Percentiles rank a stretch among this genome's conserved stretches.
These are phyloP conservation scores for Alternaria sp. DNA, from an alignment of 2,329 filamentous ascomycete genomes.

Conservation along the genomic window DNA sequence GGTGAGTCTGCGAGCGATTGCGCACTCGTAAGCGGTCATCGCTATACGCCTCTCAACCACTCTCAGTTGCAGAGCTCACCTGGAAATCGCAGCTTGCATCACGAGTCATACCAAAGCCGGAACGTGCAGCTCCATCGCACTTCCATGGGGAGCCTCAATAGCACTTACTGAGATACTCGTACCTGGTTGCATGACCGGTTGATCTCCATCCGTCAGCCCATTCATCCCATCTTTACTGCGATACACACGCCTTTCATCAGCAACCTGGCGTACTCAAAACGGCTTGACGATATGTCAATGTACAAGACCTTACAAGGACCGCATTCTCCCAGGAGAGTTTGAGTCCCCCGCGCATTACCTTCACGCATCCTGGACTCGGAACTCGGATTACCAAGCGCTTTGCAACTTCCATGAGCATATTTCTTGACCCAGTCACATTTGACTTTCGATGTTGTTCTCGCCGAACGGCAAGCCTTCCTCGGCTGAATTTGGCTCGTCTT, in stretches of 20 bases:
- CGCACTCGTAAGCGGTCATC: conserved; percentile 53
- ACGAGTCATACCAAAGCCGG: conserved; percentile 13
- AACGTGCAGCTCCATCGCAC: conserved; percentile 16
- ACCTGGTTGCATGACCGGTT: not conserved
- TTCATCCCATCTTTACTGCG: not conserved
- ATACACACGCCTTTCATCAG: not conserved
- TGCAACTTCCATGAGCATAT: not conserved
- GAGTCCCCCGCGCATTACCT: not conserved
- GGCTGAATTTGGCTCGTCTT: not conserved
- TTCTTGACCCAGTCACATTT: not conserved
- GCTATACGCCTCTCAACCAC: conserved; percentile 45
- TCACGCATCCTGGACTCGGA: not conserved
- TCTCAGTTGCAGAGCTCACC: conserved; percentile 26
- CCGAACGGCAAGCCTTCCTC: not conserved
- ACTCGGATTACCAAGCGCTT: not conserved
- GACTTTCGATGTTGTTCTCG: not conserved
- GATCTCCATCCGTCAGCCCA: not conserved
- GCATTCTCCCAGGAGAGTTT: not conserved
- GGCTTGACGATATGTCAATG: not conserved
- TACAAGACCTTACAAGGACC: not conserved
- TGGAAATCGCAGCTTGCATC: conserved; percentile 5
- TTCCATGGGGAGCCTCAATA: conserved; percentile 29
- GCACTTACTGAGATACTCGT: conserved; percentile 20
- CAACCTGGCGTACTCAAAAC: not conserved
- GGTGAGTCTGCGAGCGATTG: conserved; percentile 35